These are phyloP conservation scores for Colletotrichum trifolii DNA, from an alignment of 2,329 filamentous ascomycete species.

Conservation along the genomic window DNA sequence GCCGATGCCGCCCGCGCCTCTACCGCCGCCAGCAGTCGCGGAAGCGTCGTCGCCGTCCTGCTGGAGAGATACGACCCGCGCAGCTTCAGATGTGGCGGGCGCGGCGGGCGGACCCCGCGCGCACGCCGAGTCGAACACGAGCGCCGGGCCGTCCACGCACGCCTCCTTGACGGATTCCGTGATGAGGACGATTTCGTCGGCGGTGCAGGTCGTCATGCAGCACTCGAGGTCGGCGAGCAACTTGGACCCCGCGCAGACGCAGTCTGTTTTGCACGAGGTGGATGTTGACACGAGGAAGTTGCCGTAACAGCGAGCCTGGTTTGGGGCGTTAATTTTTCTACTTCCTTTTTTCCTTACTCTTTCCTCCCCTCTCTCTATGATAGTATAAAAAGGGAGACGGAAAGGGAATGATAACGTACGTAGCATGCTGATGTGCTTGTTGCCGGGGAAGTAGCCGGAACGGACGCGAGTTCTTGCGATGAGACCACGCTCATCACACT, in stretches of 20 bases:
- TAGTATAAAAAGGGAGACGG: neutral
- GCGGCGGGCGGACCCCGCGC: constrained; percentile 40
- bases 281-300: constrained; percentile 1
- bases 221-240: constrained; percentile 1
- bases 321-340: neutral
- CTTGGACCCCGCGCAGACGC: constrained; percentile 5
- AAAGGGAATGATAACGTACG: neutral
- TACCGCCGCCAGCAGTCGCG: no score
- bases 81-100: no score
- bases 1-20: no score
- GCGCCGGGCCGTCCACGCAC: constrained; percentile 3
- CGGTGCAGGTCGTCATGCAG: constrained; percentile 11
- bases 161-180: neutral
- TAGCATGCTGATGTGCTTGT: neutral
- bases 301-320: constrained; percentile 2
- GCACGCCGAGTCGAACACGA: constrained; percentile 46
- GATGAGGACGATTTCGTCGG: neutral
- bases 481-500: neutral
- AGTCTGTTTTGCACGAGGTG: constrained; percentile 6
- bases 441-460: neutral
- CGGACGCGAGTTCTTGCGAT: neutral
- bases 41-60: no score
- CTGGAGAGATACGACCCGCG: no score
- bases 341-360: neutral
- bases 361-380: neutral